Evolutionary conservation across 345 rosid genomes (phyloP).

Genomic region (Pugionium cornutum): DNA sequence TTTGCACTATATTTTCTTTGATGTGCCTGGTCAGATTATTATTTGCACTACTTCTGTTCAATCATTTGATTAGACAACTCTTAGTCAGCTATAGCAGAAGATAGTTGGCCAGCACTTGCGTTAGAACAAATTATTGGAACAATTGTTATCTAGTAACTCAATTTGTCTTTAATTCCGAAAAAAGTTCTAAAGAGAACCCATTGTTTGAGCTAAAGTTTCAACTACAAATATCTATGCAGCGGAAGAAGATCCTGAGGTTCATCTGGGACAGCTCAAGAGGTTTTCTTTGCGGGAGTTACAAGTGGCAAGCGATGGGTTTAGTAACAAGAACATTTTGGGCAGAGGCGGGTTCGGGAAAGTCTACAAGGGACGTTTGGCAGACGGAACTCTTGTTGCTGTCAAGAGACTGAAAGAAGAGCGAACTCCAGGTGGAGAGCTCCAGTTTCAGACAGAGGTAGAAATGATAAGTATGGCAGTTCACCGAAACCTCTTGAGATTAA

Average conservation of each 20-base stretch:
- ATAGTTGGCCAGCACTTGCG: background rate
- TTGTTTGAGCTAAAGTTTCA: background rate
- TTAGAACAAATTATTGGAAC: background rate
- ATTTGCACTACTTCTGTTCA: background rate
- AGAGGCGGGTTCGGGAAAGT: constrained; percentile 99
- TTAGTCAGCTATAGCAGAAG: background rate
- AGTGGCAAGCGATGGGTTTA: constrained; percentile 92
- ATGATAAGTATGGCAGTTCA: constrained; percentile 99
- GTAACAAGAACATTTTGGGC: constrained; percentile 90
- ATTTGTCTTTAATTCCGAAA: background rate
- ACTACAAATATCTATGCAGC: constrained; percentile 51
- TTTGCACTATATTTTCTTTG: background rate
- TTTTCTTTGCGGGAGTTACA: constrained; percentile 92
- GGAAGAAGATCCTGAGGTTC: constrained; percentile 98
- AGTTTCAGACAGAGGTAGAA: constrained; percentile 98
- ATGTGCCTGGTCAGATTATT: constrained; percentile 59
- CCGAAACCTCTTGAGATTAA: constrained; percentile 83
- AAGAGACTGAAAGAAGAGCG: constrained; percentile 97
- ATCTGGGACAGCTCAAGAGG: constrained; percentile 94
- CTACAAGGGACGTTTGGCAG: constrained; percentile 88
- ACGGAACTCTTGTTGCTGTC: constrained; percentile 91
- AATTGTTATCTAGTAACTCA: background rate
- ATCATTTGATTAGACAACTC: background rate
- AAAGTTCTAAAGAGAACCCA: background rate
- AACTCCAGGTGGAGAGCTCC: constrained; percentile 96